Evolutionary conservation across 2,329 filamentous ascomycete species (phyloP), one percentile per base, ranked within the genome.

Genomic region (Sarocladium strictum): DNA sequence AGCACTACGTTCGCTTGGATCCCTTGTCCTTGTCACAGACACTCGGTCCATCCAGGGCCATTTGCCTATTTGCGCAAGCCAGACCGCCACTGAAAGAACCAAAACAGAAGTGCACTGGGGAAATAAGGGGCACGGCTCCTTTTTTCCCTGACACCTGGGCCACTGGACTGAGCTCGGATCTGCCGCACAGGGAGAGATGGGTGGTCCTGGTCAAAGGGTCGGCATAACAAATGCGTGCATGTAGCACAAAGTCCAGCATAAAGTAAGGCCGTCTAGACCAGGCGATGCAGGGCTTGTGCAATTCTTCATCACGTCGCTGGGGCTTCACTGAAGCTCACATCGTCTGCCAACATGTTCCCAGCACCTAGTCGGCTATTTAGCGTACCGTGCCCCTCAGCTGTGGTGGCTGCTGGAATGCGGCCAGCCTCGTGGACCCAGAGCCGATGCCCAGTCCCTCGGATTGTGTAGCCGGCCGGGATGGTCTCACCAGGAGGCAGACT

Each of bases 401-500:
- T 51, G 33, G 17, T 35, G 26, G 10, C 38, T 17, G 15, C 17
- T 35, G 27, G 47, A 33, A 51, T 33, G 47, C 27, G 27, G 47
- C 43, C 47, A 33, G 47, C 47, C 47, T 51, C 47, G 47, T 51
- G 47, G 47, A 17, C 21, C 14, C 11, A 12, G 27, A 19, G 26
- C 47, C 47, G 47, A 35, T 51, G 29, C 47, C 43, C 27, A 51
- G 27, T 15, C 47, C 21, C 14, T 51, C 47, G 47, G 47, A 23
- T 24, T 33, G 47, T 35, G 47, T n/a, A 51, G 26, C 47, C 47
- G 47, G 19, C 21, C 47, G 47, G 27, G n/a, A 33, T 33, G 26
- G 47, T 33, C 35, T 51, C 47, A 51, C 47, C 17, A 51, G 23
- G 10, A 12, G 7, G 15, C 35, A 7, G 27, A 5, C 14, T 32